Evolutionary conservation across 2,329 filamentous ascomycete species (phyloP), one percentile per base, ranked within the genome.

Genomic region (Leptographium procerum): DNA sequence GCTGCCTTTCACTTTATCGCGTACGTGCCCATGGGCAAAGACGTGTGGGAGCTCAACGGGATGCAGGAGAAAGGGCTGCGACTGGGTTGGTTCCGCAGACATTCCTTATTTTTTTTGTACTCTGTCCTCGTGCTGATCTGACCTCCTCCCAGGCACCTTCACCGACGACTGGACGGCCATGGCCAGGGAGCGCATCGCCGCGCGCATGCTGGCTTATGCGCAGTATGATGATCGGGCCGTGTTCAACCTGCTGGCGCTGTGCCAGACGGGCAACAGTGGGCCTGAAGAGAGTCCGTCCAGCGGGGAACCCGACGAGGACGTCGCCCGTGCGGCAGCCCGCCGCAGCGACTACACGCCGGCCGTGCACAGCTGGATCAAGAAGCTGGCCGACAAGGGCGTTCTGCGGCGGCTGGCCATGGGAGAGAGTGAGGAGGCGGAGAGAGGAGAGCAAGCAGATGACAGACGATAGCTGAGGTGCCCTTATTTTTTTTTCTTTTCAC

Each of bases 1-100:
- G 94, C 97, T 66, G 89, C 92, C 28, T 99, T 95, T 73, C 94
- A 99, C 75, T 99, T 99, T 72, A 91, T 99, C 67, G 94, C 91
- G 28, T 99, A 99, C 73, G 91, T 90, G 14, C 82, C 86, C 55
- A 79, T 95, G 64, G 83, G 87, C 68, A 86, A 85, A 62, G 83
- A 77, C 5, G 80, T 99, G 57, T 99, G 96, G 77, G 94, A 99
- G 75, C 81, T 99, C 57, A 94, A 99, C 72, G 94, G 94, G 19
- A 78, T 99, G 63, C 92, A 97, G 73, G 75, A 75, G 48, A 82
- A 85, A 62, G 92, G 90, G 3, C 79, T 83, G 36, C 80, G 77
- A 58, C 75, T 91, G 58, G 86, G 85, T 72, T 69, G 58, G 61
- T 29, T 31, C 22, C n/a, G n/a, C n/a, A n/a, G n/a, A n/a, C n/a